These are phyloP conservation scores for Vigna nakashimae DNA, from an alignment of 306 rosid species.

Conservation along the genomic window DNA sequence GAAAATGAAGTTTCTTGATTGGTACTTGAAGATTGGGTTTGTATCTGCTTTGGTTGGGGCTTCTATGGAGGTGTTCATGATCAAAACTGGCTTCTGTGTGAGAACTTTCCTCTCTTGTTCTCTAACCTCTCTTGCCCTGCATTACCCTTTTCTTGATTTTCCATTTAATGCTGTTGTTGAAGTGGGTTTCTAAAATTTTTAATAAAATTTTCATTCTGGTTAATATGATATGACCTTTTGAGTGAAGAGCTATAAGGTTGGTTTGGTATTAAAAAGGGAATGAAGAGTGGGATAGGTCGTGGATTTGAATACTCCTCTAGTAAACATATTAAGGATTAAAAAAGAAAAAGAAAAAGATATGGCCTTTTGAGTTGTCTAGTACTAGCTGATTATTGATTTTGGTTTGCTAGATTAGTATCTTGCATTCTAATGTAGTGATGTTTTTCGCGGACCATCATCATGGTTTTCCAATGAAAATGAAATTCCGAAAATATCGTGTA, in stretches of 20 bases:
- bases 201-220: neutral
- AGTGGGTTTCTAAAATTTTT: neutral
- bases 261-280: too few species aligned
- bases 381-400: neutral
- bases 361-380: conserved; percentile 5
- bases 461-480: neutral
- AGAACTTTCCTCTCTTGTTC: conserved; percentile 59
- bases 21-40: conserved; percentile 87
- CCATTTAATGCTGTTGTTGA: conserved; percentile 28
- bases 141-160: conserved; percentile 28
- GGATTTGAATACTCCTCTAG: too few species aligned
- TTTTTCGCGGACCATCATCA: neutral
- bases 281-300: too few species aligned
- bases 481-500: neutral
- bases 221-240: neutral
- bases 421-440: neutral
- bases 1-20: conserved; percentile 78
- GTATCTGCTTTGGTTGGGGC: conserved; percentile 83
- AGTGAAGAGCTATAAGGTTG: neutral
- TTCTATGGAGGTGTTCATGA: conserved; percentile 94
- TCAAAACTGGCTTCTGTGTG: conserved; percentile 93
- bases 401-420: conserved; percentile 8
- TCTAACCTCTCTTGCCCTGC: conserved; percentile 8
- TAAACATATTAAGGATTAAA: too few species aligned
- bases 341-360: neutral